These are phyloP conservation scores for Magnusiomyces sp. DNA, from an alignment of 1,139 yeast genomes.

Conservation along the genomic window DNA sequence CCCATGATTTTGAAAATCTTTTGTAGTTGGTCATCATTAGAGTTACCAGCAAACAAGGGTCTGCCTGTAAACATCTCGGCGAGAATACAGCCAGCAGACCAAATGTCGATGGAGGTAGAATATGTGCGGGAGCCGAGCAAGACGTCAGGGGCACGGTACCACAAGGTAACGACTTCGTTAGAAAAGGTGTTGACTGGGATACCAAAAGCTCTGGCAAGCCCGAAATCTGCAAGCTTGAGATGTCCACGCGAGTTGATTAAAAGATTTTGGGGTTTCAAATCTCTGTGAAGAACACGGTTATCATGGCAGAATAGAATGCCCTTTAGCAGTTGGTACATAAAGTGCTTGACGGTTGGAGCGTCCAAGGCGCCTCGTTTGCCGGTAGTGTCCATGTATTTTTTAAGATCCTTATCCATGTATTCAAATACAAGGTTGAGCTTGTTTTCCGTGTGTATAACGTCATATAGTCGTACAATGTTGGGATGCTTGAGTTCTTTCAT, in stretches of 20 bases:
- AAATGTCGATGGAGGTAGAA: conserved; percentile 92
- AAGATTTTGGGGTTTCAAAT: conserved; percentile 89
- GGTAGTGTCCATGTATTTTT: conserved; percentile 85
- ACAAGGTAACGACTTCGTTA: conserved; percentile 92
- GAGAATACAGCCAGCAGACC: conserved; percentile 97
- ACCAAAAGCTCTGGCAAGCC: conserved; percentile 95
- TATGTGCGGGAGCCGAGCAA: conserved; percentile 89
- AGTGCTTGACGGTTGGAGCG: conserved; percentile 70
- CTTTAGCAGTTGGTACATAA: conserved; percentile 84
- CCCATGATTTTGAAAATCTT: conserved; percentile 91
- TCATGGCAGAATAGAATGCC: conserved; percentile 95
- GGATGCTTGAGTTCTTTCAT: conserved; percentile 96
- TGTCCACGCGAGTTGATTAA: conserved; percentile 84
- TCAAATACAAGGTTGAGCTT: conserved; percentile 90
- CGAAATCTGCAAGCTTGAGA: conserved; percentile 92
- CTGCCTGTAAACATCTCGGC: conserved; percentile 99
- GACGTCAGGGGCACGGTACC: conserved; percentile 99
- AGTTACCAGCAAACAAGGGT: conserved; percentile 91
- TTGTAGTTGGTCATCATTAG: conserved; percentile 88
- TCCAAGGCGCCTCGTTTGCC: conserved; percentile 77
- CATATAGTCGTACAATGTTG: conserved; percentile 85
- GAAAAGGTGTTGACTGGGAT: conserved; percentile 96
- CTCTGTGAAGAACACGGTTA: conserved; percentile 88
- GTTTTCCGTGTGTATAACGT: conserved; percentile 94
- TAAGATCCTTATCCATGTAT: conserved; percentile 87